These are phyloP conservation scores for Solioccasus polychromus DNA, from an alignment of 768 basidiomycete species.

Conservation along the genomic window DNA sequence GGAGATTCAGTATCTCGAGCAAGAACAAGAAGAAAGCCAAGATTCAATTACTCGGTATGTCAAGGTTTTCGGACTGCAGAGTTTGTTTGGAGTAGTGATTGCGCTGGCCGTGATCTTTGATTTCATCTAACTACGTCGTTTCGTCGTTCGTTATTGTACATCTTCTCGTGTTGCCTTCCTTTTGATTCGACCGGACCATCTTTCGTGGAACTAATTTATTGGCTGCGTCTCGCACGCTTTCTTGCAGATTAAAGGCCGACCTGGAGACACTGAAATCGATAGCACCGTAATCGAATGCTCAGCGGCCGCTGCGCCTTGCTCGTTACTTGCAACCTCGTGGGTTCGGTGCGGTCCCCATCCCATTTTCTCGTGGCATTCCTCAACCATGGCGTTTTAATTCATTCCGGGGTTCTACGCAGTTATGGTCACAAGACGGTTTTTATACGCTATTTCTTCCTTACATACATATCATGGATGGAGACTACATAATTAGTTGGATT, in stretches of 20 bases:
- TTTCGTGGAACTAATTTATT: conserved; percentile 37
- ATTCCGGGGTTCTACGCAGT: conserved; percentile 3
- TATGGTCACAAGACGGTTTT: conserved; percentile 14
- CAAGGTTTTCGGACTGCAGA: conserved; percentile 55
- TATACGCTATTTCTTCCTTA: conserved; percentile 26
- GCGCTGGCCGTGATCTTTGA: conserved; percentile 56
- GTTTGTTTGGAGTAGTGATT: conserved; percentile 49
- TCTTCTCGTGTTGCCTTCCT: conserved; percentile 12
- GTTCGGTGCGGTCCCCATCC: conserved; percentile 29
- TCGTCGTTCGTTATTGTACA: conserved; percentile 18
- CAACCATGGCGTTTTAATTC: conserved; percentile 12
- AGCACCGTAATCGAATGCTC: conserved; percentile 23
- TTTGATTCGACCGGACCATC: conserved; percentile 12
- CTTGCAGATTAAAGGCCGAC: conserved; percentile 66
- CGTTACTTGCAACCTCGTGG: conserved; percentile 33
- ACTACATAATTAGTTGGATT: conserved; percentile 18
- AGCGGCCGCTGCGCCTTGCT: conserved; percentile 5
- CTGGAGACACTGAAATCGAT: conserved; percentile 45
- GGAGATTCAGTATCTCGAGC: conserved; percentile 79
- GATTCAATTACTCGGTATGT: conserved; percentile 80
- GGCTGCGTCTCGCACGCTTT: conserved; percentile 27
- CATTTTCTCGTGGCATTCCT: conserved; percentile 21
- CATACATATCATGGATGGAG: conserved; percentile 27
- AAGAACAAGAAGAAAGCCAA: conserved; percentile 73
- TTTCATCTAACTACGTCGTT: conserved; percentile 39